These are phyloP conservation scores for Pythium sukuiense DNA, from an alignment of 352 stramenopile species.

Conservation along the genomic window DNA sequence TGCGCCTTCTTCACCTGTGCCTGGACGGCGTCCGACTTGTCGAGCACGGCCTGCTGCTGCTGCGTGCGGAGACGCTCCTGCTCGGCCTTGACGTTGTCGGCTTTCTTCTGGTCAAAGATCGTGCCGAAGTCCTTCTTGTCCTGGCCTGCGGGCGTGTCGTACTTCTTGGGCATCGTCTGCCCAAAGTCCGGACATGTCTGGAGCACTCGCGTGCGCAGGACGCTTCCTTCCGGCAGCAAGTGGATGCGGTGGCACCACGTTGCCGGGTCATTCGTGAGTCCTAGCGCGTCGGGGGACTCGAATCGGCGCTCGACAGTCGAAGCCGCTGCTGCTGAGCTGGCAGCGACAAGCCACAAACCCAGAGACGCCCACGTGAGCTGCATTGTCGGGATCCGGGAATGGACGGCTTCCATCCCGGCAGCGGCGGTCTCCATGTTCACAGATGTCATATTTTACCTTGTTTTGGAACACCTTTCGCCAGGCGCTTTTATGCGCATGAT, in stretches of 20 bases:
- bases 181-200: not conserved
- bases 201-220: not conserved
- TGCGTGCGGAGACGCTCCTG: not conserved
- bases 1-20: not conserved
- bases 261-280: not conserved
- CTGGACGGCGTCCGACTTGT: not conserved
- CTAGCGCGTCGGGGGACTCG: not conserved
- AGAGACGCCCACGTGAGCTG: too few relatives aligned
- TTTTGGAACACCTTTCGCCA: too few relatives aligned
- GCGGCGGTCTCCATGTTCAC: too few relatives aligned
- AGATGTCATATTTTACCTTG: too few relatives aligned
- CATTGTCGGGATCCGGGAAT: too few relatives aligned
- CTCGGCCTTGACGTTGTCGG: not conserved
- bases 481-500: too few relatives aligned
- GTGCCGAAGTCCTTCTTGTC: not conserved
- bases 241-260: slow-evolving; percentile 8
- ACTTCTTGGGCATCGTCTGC: not conserved
- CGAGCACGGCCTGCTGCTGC: not conserved
- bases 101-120: not conserved
- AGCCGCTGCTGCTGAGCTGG: not conserved
- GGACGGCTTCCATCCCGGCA: too few relatives aligned
- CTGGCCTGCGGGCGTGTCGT: not conserved
- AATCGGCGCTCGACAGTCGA: slow-evolving; percentile 3
- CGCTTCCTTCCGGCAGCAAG: not conserved
- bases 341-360: not conserved